Conservation (phyloP, 306 rosid species). For the Castanea mollissima region DNA sequence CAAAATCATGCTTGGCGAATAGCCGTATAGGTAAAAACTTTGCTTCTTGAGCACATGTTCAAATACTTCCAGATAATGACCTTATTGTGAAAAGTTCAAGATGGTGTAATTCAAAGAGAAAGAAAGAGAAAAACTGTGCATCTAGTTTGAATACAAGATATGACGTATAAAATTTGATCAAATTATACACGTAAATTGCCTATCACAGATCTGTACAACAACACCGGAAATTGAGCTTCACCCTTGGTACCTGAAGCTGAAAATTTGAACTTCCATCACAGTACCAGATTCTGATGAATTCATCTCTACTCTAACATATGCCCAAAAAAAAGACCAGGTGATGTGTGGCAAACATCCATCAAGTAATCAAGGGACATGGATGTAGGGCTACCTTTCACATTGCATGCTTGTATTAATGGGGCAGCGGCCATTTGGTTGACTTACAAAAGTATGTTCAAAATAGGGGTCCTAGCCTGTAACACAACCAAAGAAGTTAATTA, state of each 20-base stretch:
- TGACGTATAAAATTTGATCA: conserved; percentile 20
- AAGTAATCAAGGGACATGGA: conserved; percentile 21
- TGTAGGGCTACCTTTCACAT: conserved; percentile 22
- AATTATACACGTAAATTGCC: conserved; percentile 26
- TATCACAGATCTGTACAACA: conserved; percentile 51
- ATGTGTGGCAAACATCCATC: conserved; percentile 26
- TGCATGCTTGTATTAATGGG: conserved; percentile 18
- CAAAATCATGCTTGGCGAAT: not conserved
- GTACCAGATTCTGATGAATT: conserved; percentile 33
- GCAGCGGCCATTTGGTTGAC: conserved; percentile 2
- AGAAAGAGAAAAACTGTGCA: not conserved
- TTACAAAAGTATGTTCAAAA: conserved; percentile 3
- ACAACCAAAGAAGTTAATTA: not conserved
- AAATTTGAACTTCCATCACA: conserved; percentile 23
- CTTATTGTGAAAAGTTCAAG: not conserved
- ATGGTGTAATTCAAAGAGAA: not conserved
- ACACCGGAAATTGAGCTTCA: conserved; percentile 30
- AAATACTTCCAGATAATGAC: not conserved
- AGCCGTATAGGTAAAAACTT: not conserved
- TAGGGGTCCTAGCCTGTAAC: conserved; percentile 15
- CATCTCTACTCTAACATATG: conserved; percentile 24
- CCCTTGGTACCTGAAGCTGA: not conserved
- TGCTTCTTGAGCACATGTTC: not conserved
- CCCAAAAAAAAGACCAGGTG: conserved; percentile 24
- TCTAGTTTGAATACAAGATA: not conserved